Base-by-base conservation (phyloP, 345 rosid genomes). In the Brassica rapa region DNA sequence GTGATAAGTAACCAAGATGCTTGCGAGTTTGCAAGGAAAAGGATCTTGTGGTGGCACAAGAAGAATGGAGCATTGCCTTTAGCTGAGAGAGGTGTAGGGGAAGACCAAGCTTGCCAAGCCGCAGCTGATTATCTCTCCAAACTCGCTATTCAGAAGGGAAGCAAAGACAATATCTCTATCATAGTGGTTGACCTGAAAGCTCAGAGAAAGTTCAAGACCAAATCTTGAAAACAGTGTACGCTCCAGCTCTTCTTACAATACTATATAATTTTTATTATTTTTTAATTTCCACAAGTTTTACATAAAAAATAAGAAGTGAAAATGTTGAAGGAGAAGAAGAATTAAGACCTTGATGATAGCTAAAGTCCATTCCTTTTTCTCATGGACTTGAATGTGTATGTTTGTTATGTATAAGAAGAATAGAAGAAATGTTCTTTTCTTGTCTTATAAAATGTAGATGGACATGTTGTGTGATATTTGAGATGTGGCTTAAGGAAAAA, bases 1-100 rank as follows among this genome's bases (percentile, higher is more conserved):
- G 98, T 95, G 70, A 87, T 95, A 90, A 79, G 94, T 12, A 93
- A 95, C 67, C 97, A 95, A 81, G 99, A 95, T 74, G 99, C 86
- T 64, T 93, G 97, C 33, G 98, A 93, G 27, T 77, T 90, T 49
- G 99, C 99, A 10, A 85, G 93, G 66, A 89, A 71, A 61, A 84
- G 92, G 80, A 92, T 92, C 68, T 86, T 90, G 14, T 75, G 83
- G 7, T 92, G 97, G 97, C 92, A 92, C 86, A 92, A 86, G 77
- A 94, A 84, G 88, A 81, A 90, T 21, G 89, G 89, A 19, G 73
- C 81, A 15, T 68, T 89, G 16, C 78, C 85, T 41, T 83, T 85
- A 41, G 78, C 70, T 0, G 89, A 85, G 72, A 86, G 96, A 75
- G 93, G 90, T 80, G 86, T 83, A 73, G 94, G 89, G 30, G 81